These are phyloP conservation scores for Adenanthera pavonina DNA, from an alignment of 306 rosid genomes.

Conservation along the genomic window DNA sequence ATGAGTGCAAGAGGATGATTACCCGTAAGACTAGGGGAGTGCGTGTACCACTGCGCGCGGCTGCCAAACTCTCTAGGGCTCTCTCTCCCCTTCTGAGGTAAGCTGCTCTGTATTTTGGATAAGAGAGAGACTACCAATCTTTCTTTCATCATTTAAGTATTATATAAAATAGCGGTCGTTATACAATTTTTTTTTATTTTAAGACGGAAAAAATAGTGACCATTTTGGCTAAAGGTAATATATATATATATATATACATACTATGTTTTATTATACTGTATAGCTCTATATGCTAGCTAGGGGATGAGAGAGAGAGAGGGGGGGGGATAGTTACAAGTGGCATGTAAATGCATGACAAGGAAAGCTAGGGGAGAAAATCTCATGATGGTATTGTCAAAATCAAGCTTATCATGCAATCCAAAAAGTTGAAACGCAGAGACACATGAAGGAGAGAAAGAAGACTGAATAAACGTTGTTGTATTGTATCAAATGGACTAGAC, in stretches of 20 bases:
- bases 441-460: conserved; percentile 36
- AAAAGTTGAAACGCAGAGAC: conserved; percentile 59
- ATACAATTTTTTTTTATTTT: too few species aligned
- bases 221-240: too few species aligned
- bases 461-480: conserved; percentile 38
- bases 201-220: too few species aligned
- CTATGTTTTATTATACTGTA: too few species aligned
- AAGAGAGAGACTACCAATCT: conserved; percentile 36
- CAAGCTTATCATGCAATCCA: conserved; percentile 78
- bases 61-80: conserved; percentile 55
- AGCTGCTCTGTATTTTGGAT: conserved; percentile 61
- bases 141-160: not conserved
- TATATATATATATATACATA: not conserved
- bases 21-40: conserved; percentile 87
- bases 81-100: conserved; percentile 71
- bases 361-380: conserved; percentile 62
- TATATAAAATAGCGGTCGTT: too few species aligned
- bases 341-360: conserved; percentile 83
- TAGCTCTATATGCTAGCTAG: not conserved
- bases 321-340: conserved; percentile 42
- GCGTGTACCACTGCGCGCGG: conserved; percentile 58
- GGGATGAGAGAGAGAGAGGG: conserved; percentile 28
- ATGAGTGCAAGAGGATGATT: conserved; percentile 74
- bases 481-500: conserved; percentile 57
- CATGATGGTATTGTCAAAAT: conserved; percentile 91